A percentile compares a stretch with the other conserved stretches of the same genome.
These are phyloP conservation scores for Vairimorpha necatrix DNA, from an alignment of 371 early-diverging fungal species.

Conservation along the genomic window DNA sequence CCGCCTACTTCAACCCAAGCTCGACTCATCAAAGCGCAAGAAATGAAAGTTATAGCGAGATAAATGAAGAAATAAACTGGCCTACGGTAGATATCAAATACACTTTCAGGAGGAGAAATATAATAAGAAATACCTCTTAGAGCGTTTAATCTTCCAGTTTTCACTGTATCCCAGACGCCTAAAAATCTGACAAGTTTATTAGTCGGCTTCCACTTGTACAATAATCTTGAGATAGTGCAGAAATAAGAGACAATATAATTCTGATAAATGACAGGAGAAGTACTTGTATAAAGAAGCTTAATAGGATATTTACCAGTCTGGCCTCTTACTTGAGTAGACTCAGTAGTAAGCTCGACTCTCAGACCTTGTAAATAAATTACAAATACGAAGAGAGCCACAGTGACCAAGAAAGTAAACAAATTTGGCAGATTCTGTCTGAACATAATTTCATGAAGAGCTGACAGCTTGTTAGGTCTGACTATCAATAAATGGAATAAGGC, in stretches of 20 bases:
- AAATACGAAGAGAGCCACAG: constrained; percentile 78
- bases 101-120: constrained; percentile 83
- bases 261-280: constrained; percentile 98
- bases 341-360: constrained; percentile 94
- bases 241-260: constrained; percentile 87
- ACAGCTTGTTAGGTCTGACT: constrained; percentile 87
- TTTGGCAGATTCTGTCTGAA: constrained; percentile 92
- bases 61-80: constrained; percentile 88
- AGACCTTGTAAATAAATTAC: constrained; percentile 98
- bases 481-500: constrained; percentile 85
- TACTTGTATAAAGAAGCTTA: constrained; percentile 97
- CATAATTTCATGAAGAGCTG: constrained; percentile 92
- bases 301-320: constrained; percentile 91
- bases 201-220: constrained; percentile 85
- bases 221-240: constrained; percentile 86
- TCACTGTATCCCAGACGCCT: constrained; percentile 82
- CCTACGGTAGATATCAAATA: constrained; percentile 73
- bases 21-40: constrained; percentile 88
- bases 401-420: constrained; percentile 80
- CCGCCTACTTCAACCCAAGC: constrained; percentile 96
- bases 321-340: constrained; percentile 85
- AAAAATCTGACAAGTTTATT: constrained; percentile 82
- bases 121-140: constrained; percentile 90
- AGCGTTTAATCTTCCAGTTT: constrained; percentile 76
- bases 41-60: constrained; percentile 77